phyloP scores from a whole-genome alignment of 192 early-diverging fungal genomes.

The Entrophospora sp. region DNA sequence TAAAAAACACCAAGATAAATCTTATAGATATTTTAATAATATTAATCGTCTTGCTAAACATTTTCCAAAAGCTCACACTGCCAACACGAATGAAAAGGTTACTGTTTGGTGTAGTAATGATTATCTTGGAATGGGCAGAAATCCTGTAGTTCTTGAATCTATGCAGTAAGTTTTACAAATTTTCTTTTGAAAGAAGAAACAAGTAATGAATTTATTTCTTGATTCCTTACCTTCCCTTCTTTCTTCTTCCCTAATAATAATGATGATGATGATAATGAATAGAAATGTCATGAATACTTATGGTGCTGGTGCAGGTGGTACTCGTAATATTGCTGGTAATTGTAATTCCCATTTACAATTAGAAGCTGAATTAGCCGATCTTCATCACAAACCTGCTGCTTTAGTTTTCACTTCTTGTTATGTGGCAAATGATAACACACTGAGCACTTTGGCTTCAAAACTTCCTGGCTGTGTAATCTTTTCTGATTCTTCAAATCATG shows the following conservation, averaged over 20 bases:
- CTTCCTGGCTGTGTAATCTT: conserved; percentile 91
- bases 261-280: conserved; percentile 10
- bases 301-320: conserved; percentile 97
- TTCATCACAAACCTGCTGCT: conserved; percentile 87
- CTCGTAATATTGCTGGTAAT: conserved; percentile 98
- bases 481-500: conserved; percentile 90
- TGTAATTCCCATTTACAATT: conserved; percentile 88
- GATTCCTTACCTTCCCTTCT: no score
- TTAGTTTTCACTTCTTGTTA: conserved; percentile 96
- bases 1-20: conserved; percentile 95
- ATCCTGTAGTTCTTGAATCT: conserved; percentile 69
- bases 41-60: conserved; percentile 92
- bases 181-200: conserved; percentile 12
- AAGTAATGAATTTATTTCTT: no score
- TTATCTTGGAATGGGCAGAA: conserved; percentile 94
- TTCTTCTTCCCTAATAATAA: neutral
- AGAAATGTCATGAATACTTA: conserved; percentile 84
- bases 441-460: conserved; percentile 79
- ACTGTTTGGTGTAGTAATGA: conserved; percentile 99
- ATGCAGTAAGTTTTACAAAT: conserved; percentile 71
- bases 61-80: conserved; percentile 92
- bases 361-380: conserved; percentile 81
- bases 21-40: conserved; percentile 99
- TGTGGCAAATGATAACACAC: conserved; percentile 95
- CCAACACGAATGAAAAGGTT: conserved; percentile 73